Conservation (phyloP, 106 monocot species). For the Triglochin maritima region DNA sequence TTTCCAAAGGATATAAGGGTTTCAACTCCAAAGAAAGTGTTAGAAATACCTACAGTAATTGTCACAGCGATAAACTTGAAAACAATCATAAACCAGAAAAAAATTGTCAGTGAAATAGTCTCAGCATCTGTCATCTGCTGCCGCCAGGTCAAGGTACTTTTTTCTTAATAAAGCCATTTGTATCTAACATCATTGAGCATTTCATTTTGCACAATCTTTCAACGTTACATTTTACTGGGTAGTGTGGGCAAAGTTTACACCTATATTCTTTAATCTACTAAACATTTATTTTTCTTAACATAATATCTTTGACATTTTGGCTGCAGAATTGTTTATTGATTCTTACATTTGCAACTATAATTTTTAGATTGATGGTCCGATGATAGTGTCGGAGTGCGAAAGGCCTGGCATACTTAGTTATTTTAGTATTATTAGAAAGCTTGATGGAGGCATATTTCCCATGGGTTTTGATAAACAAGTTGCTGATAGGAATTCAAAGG, state of each 20-base stretch:
- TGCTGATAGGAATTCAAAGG: slow-evolving; percentile 53
- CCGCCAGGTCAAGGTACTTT: slow-evolving; percentile 67
- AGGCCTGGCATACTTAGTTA: slow-evolving; percentile 48
- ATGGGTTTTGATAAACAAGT: slow-evolving; percentile 64
- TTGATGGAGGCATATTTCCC: slow-evolving; percentile 87
- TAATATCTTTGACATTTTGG: too few relatives aligned
- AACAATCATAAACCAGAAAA: slow-evolving; percentile 61
- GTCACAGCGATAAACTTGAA: slow-evolving; percentile 87
- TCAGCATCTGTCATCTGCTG: slow-evolving; percentile 88
- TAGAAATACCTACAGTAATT: slow-evolving; percentile 67
- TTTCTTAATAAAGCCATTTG: too few relatives aligned
- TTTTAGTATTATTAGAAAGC: slow-evolving; percentile 81
- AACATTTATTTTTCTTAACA: too few relatives aligned
- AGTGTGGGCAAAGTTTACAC: too few relatives aligned
- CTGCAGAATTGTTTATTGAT: background rate
- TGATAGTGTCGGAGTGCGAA: slow-evolving; percentile 66
- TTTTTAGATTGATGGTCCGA: slow-evolving; percentile 82
- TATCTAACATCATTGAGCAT: too few relatives aligned
- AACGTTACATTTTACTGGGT: too few relatives aligned
- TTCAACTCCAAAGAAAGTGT: slow-evolving; percentile 33
- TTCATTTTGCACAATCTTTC: too few relatives aligned
- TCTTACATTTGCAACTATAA: background rate
- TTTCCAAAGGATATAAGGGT: slow-evolving; percentile 65
- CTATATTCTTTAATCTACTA: too few relatives aligned
- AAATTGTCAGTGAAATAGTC: slow-evolving; percentile 75